phyloP scores from a whole-genome alignment of 495 filamentous ascomycete species.

The Neurospora cerealis region DNA sequence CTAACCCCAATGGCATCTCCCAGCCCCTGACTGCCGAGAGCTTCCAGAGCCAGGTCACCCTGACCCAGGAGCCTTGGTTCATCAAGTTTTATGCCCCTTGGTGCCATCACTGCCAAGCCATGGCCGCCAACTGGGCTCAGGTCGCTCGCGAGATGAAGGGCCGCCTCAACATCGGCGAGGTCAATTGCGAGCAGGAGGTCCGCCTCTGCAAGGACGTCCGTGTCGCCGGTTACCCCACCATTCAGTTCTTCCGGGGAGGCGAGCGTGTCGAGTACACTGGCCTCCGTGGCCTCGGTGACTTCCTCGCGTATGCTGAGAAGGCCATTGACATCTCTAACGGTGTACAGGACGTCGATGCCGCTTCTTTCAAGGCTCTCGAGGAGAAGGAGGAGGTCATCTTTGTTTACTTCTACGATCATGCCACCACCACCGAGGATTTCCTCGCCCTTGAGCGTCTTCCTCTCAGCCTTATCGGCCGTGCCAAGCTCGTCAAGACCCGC shows the following conservation, averaged over 20 bases:
- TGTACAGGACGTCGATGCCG: constrained; percentile 68
- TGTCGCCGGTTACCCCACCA: constrained; percentile 72
- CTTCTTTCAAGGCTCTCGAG: constrained; percentile 72
- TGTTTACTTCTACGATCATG: constrained; percentile 92
- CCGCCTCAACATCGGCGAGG: constrained; percentile 83
- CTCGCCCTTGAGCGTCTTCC: constrained; percentile 75
- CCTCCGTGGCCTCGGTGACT: constrained; percentile 83
- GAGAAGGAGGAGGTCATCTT: constrained; percentile 93
- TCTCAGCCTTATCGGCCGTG: constrained; percentile 80
- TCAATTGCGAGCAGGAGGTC: constrained; percentile 81
- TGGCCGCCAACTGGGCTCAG: constrained; percentile 83
- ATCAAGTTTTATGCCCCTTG: constrained; percentile 98
- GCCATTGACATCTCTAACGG: constrained; percentile 68
- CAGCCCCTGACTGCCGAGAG: constrained; percentile 68
- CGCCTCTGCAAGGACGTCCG: constrained; percentile 83
- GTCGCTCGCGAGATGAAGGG: constrained; percentile 85
- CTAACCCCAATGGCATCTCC: constrained; percentile 67
- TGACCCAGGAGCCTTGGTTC: constrained; percentile 88
- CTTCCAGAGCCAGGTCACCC: constrained; percentile 79
- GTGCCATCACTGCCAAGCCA: constrained; percentile 89
- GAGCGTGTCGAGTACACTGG: constrained; percentile 91
- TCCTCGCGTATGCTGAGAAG: constrained; percentile 77
- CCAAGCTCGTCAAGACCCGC: constrained; percentile 80
- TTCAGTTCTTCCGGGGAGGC: constrained; percentile 86
- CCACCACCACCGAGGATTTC: constrained; percentile 88